Base-by-base conservation (phyloP, 2,329 filamentous ascomycete species). In the Botrytis fragariae region DNA sequence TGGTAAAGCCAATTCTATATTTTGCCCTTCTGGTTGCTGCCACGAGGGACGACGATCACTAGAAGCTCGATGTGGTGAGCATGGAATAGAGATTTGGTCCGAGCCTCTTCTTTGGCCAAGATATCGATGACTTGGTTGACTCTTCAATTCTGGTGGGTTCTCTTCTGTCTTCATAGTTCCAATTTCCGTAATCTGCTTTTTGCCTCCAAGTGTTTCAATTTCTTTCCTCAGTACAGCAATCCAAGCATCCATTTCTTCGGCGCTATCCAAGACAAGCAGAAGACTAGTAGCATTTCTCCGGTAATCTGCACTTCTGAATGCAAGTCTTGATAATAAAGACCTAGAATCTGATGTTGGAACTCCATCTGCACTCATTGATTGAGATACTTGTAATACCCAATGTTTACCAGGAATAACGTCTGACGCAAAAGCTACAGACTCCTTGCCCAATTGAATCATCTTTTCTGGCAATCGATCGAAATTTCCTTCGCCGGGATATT, bases 381-480 rank as follows among this genome's bases (percentile, higher is more conserved):
- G 91, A 4, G 90, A 91, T 35, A 95, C 88, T 77, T 94, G 92
- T 22, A 95, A 82, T 9, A 95, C 93, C 89, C 92, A 95, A 78
- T 94, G 92, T 74, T 89, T 89, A 9, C 93, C 93, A 4, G 92
- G 92, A 72, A 95, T 93, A 22, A 92, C 85, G 80, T 96, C 93
- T 77, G 90, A 94, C 1, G 91, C 93, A 81, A 94, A 95, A 8
- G 92, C 93, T 18, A 92, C 92, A 4, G 93, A 95, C 65, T 92
- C 88, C 75, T 89, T 90, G n/a, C 89, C 88, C 6, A 96, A 84
- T 67, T 91, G 89, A 73, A 95, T 83, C 48, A 92, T 85, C 81
- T 91, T 93, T 81, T 96, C 93, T 0, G 93, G 93, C 18, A 90
- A 81, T 37, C 93, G 86, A 77, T 95, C 91, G 77, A 89, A 92